Percentiles rank a stretch among this genome's conserved stretches.
phyloP scores from a whole-genome alignment of 257 asterid species.

The Linaria vulgaris region DNA sequence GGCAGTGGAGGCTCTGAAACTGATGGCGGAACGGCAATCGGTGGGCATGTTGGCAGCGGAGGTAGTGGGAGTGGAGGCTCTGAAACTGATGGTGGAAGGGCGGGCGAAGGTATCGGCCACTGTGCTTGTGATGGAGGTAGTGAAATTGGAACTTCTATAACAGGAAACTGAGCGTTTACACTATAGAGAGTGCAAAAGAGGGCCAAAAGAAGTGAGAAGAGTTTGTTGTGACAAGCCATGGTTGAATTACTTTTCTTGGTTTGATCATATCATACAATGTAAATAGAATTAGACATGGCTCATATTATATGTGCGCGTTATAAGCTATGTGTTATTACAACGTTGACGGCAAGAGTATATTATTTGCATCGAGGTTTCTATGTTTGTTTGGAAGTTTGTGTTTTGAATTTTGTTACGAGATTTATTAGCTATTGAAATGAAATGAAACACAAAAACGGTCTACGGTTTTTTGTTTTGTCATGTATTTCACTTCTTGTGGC shows the following conservation, averaged over 20 bases:
- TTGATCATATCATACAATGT: not conserved
- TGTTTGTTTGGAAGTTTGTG: too few species aligned
- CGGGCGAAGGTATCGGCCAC: conserved; percentile 3
- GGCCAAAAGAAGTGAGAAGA: conserved; percentile 24
- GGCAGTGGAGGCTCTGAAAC: too few species aligned
- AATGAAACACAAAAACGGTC: not conserved
- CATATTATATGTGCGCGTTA: not conserved
- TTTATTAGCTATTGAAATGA: too few species aligned
- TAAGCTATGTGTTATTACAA: too few species aligned
- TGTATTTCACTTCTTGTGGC: too few species aligned
- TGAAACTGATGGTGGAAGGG: conserved; percentile 1
- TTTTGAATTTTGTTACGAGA: too few species aligned
- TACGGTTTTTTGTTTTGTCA: not conserved
- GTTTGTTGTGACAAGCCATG: conserved; percentile 27
- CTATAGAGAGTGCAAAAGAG: conserved; percentile 23
- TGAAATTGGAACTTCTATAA: conserved; percentile 7
- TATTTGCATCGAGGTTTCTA: too few species aligned
- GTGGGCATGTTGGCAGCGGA: too few species aligned
- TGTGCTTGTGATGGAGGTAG: conserved; percentile 12
- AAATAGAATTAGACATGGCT: not conserved
- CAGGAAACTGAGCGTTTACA: conserved; percentile 1
- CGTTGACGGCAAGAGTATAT: too few species aligned
- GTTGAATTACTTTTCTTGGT: conserved; percentile 1
- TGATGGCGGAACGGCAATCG: too few species aligned
- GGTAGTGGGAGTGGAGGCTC: too few species aligned